Base-by-base conservation (phyloP, 345 rosid species). In the Xanthoceras sorbifolium region DNA sequence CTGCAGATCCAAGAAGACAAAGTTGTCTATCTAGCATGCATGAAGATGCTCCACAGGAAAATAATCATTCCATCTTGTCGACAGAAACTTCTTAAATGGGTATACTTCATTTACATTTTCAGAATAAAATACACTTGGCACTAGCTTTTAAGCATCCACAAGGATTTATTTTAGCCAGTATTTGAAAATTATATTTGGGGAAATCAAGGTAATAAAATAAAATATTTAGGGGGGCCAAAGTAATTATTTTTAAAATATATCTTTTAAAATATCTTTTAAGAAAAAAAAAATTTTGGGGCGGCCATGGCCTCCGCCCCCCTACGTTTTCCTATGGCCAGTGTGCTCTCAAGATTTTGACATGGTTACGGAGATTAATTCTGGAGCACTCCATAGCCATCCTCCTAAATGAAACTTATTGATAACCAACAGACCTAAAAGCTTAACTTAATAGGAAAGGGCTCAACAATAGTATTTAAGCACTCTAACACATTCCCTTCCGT, bases 291-390 rank as follows among this genome's bases (percentile, higher is more conserved):
- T n/a, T n/a, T n/a, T n/a, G n/a, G n/a, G n/a, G n/a, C n/a, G n/a
- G n/a, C n/a, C n/a, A n/a, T n/a, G n/a, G n/a, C n/a, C n/a, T n/a
- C n/a, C n/a, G n/a, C n/a, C n/a, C n/a, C n/a, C n/a, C n/a, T n/a
- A n/a, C n/a, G n/a, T n/a, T n/a, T n/a, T n/a, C n/a, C n/a, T n/a
- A n/a, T n/a, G n/a, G n/a, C n/a, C n/a, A 11, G 4, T 71, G 22
- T 59, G n/a, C 42, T 12, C 31, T 32, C 50, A 55, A 71, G 65
- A 71, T 66, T 36, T 55, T 15, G 26, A 73, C 28, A 73, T 29
- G 7, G 6, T 61, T 10, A 40, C 17, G 52, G 54, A 23, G 22
- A 73, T 26, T 62, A 4, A 73, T 40, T 42, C 40, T 18, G 44
- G 15, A 40, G 26, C 32, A 10, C 76, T 63, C 44, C 67, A 3